phyloP scores from a whole-genome alignment of 331 rosid genomes.

The Arachis monticola region DNA sequence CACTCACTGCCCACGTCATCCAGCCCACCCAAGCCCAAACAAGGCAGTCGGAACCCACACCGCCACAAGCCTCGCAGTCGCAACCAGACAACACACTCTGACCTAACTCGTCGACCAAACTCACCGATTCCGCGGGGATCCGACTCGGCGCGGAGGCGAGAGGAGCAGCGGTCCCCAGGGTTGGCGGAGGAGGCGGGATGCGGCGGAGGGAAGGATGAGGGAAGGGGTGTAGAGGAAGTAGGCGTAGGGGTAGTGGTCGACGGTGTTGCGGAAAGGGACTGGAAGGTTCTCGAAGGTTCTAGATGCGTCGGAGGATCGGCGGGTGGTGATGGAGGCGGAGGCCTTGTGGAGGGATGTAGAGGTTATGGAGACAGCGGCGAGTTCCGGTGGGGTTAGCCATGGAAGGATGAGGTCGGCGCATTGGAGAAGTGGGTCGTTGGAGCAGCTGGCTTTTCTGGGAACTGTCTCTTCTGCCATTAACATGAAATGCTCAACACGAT shows the following conservation, averaged over 20 bases:
- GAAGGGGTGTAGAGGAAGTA: slow-evolving; percentile 69
- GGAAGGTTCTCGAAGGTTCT: slow-evolving; percentile 65
- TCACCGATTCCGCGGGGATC: slow-evolving; percentile 31
- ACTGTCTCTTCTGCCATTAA: neutral
- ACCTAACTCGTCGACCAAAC: slow-evolving; percentile 53
- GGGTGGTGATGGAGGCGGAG: slow-evolving; percentile 53
- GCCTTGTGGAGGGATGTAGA: slow-evolving; percentile 52
- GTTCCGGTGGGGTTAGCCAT: slow-evolving; percentile 64
- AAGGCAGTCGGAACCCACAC: slow-evolving; percentile 49
- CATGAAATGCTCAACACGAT: too few relatives aligned
- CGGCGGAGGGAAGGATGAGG: slow-evolving; percentile 36
- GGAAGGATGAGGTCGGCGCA: slow-evolving; percentile 68
- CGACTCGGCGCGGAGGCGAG: neutral
- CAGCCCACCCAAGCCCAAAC: slow-evolving; percentile 52
- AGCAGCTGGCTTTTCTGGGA: slow-evolving; percentile 20
- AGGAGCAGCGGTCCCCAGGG: slow-evolving; percentile 64
- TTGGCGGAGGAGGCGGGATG: slow-evolving; percentile 47
- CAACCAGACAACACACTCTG: slow-evolving; percentile 54
- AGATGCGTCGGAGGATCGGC: slow-evolving; percentile 70
- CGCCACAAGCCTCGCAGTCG: slow-evolving; percentile 55
- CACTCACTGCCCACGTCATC: slow-evolving; percentile 75
- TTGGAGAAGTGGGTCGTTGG: slow-evolving; percentile 33
- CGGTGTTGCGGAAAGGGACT: slow-evolving; percentile 60
- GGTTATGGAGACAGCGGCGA: slow-evolving; percentile 60
- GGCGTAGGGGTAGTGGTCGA: slow-evolving; percentile 56